phyloP scores from a whole-genome alignment of 2,329 filamentous ascomycete species.

The Trichoderma cornu-damae region DNA sequence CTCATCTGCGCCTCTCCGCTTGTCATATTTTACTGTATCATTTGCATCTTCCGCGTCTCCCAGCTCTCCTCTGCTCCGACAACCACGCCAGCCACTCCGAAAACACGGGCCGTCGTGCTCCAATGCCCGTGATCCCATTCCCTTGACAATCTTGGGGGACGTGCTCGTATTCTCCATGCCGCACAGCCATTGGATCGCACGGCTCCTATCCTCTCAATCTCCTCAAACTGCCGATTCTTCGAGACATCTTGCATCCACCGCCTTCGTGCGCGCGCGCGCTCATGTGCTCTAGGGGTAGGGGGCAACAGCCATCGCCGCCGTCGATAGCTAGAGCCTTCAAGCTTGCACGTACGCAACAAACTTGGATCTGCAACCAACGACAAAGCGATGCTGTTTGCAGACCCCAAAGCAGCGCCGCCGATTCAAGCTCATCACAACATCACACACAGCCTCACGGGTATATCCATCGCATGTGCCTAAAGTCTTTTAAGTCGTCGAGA shows the following conservation, averaged over 20 bases:
- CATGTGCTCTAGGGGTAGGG: background rate
- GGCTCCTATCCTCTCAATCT: constrained; percentile 22
- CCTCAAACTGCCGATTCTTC: constrained; percentile 27
- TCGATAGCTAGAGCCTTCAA: background rate
- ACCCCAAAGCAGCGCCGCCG: constrained; percentile 22
- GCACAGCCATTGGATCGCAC: constrained; percentile 15
- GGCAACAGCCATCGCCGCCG: background rate
- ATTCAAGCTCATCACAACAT: constrained; percentile 33
- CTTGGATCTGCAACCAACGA: background rate
- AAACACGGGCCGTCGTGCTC: constrained; percentile 19
- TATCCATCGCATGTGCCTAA: constrained; percentile 40
- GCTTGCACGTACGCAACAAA: background rate
- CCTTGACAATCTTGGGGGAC: constrained; percentile 24
- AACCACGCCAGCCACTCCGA: constrained; percentile 24
- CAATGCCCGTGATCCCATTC: constrained; percentile 20
- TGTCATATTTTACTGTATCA: constrained; percentile 20
- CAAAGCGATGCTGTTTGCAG: constrained; percentile 7
- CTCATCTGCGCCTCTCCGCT: constrained; percentile 27
- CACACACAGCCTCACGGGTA: constrained; percentile 38
- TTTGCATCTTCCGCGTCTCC: constrained; percentile 18
- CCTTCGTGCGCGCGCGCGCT: constrained; percentile 24
- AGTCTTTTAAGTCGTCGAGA: constrained; percentile 34
- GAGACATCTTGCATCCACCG: constrained; percentile 33
- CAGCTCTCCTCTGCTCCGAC: constrained; percentile 26
- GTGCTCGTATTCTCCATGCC: constrained; percentile 19